Evolutionary conservation across 108 stramenopile genomes (phyloP).

Genomic region (Chaetoceros tenuissimus): DNA sequence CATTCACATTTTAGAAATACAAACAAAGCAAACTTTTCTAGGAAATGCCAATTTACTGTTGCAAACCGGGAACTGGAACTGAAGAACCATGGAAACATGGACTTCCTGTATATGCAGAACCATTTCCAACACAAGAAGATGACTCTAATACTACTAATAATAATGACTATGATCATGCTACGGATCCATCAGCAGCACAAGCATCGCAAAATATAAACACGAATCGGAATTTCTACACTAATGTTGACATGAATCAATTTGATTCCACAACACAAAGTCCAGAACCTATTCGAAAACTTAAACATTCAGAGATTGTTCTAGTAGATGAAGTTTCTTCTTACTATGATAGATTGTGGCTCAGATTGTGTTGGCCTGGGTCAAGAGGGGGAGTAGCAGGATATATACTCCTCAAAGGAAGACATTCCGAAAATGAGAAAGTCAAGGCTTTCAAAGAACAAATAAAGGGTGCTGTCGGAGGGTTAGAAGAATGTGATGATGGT

Average conservation of each 20-base stretch:
- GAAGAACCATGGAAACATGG: slow-evolving; percentile 77
- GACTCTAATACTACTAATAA: background rate
- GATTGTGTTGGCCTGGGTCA: slow-evolving; percentile 74
- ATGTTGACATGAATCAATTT: background rate
- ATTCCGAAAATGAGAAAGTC: background rate
- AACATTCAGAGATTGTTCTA: slow-evolving; percentile 77
- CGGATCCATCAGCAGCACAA: background rate
- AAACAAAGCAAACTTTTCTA: too few species aligned
- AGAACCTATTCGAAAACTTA: slow-evolving; percentile 49
- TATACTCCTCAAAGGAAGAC: slow-evolving; percentile 41
- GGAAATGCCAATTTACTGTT: slow-evolving; percentile 76
- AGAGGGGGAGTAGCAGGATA: slow-evolving; percentile 79
- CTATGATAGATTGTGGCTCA: slow-evolving; percentile 57
- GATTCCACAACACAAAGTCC: background rate
- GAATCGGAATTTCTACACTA: background rate
- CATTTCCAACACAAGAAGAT: slow-evolving; percentile 21
- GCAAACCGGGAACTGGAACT: slow-evolving; percentile 46
- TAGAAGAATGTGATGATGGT: background rate
- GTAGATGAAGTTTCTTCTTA: slow-evolving; percentile 63
- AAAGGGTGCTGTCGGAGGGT: background rate
- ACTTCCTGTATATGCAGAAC: slow-evolving; percentile 62
- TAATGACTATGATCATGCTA: background rate
- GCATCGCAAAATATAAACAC: background rate
- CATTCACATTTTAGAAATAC: too few species aligned
- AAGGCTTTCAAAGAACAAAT: background rate